phyloP scores from a whole-genome alignment of 441 rosid genomes.

The Jatropha multifida region DNA sequence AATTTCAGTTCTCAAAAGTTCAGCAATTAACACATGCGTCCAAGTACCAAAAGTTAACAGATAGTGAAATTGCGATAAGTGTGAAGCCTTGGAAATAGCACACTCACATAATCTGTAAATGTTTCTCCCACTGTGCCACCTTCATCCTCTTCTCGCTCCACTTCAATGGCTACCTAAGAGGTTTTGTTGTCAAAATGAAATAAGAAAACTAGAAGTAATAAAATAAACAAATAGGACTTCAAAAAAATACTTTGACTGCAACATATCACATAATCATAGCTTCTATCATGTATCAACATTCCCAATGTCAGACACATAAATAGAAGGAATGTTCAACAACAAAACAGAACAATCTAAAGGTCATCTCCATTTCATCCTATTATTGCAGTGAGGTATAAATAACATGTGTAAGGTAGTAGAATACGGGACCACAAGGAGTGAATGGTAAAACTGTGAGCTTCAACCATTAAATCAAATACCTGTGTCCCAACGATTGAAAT shows the following conservation, averaged over 20 bases:
- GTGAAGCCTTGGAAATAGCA: conserved; percentile 17
- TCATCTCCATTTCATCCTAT: not conserved
- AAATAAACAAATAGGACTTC: conserved; percentile 14
- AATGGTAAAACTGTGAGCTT: not conserved
- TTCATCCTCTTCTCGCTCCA: conserved; percentile 98
- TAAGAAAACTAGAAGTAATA: conserved; percentile 23
- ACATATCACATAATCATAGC: not conserved
- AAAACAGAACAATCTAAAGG: not conserved
- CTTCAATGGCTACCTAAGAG: conserved; percentile 92
- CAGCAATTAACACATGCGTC: conserved; percentile 11
- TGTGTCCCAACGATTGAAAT: not conserved
- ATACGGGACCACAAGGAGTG: not conserved
- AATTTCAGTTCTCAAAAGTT: conserved; percentile 21
- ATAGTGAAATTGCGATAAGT: not conserved
- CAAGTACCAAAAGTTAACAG: not conserved
- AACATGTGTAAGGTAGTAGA: not conserved
- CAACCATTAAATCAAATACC: not conserved
- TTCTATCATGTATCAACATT: not conserved
- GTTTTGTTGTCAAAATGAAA: conserved; percentile 26
- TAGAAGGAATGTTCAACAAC: not conserved
- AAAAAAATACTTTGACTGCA: conserved; percentile 1
- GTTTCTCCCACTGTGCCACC: conserved; percentile 96
- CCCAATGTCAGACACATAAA: not conserved
- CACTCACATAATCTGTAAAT: conserved; percentile 92
- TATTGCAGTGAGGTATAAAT: not conserved